Evolutionary conservation across 306 rosid genomes (phyloP).

Genomic region (Lithocarpus polystachyus): DNA sequence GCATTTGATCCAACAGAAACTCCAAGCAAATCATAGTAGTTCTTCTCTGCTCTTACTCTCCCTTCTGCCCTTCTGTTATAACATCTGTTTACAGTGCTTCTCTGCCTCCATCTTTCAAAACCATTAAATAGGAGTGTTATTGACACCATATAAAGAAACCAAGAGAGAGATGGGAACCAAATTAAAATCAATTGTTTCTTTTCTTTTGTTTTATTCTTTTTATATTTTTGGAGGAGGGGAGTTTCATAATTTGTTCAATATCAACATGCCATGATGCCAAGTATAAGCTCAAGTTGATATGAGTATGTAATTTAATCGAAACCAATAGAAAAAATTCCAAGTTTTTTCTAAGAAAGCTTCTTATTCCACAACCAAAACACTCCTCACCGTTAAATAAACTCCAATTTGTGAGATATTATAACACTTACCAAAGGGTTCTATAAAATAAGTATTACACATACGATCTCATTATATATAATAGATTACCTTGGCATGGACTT

Average conservation of each 20-base stretch:
- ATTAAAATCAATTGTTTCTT: neutral
- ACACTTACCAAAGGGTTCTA: no score
- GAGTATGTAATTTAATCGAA: neutral
- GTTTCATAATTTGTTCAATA: no score
- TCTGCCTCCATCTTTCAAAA: constrained; percentile 39
- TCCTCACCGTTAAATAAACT: no score
- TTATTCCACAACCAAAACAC: no score
- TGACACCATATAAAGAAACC: neutral
- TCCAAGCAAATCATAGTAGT: constrained; percentile 67
- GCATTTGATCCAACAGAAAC: constrained; percentile 59
- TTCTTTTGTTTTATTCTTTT: no score
- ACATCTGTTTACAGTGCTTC: constrained; percentile 40
- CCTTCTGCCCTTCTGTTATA: constrained; percentile 29
- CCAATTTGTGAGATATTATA: no score
- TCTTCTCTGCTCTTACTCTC: constrained; percentile 26
- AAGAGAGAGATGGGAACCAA: neutral
- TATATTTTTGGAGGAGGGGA: no score
- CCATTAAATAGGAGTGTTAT: neutral
- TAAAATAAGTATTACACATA: no score
- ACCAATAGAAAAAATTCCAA: neutral
- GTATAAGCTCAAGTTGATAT: no score
- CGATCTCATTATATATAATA: neutral
- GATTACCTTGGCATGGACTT: constrained; percentile 48
- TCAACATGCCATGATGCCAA: no score
- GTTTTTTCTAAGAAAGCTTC: neutral